Evolutionary conservation across 768 basidiomycete genomes (phyloP).

Genomic region (Boletus vermiculosoides): DNA sequence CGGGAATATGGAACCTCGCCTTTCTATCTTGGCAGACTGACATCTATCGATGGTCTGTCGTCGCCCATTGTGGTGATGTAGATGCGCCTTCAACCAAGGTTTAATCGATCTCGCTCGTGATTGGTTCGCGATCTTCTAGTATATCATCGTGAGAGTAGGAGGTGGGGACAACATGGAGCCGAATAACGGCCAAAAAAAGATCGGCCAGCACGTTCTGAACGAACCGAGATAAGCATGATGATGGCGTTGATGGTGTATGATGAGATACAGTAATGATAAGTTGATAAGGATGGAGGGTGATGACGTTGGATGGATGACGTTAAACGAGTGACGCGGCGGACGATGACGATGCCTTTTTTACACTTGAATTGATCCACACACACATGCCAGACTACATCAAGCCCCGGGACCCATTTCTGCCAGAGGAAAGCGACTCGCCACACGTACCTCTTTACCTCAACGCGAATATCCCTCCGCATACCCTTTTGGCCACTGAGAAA

Average conservation of each 20-base stretch:
- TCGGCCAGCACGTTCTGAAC: not conserved
- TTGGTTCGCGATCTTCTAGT: not conserved
- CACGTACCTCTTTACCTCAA: conserved; percentile 8
- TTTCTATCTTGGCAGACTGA: conserved; percentile 1
- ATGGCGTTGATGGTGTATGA: conserved; percentile 3
- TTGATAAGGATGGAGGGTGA: not conserved
- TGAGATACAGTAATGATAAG: not conserved
- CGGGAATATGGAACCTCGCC: not conserved
- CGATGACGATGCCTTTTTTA: not conserved
- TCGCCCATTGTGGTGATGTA: conserved; percentile 5
- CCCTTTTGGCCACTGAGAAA: not conserved
- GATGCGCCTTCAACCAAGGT: conserved; percentile 12
- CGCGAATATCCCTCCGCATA: not conserved
- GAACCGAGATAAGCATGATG: conserved; percentile 16
- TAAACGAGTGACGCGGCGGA: not conserved
- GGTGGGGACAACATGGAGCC: conserved; percentile 9
- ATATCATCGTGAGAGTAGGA: conserved; percentile 15
- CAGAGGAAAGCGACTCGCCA: not conserved
- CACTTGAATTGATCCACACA: not conserved
- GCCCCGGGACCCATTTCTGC: not conserved
- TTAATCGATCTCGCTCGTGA: conserved; percentile 16
- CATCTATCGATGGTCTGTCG: conserved; percentile 8
- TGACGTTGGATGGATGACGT: not conserved
- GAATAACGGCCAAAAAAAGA: conserved; percentile 6
- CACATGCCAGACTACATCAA: not conserved